Evolutionary conservation across 805 yeast genomes (phyloP).

Genomic region (Kazachstania psychrophila): DNA sequence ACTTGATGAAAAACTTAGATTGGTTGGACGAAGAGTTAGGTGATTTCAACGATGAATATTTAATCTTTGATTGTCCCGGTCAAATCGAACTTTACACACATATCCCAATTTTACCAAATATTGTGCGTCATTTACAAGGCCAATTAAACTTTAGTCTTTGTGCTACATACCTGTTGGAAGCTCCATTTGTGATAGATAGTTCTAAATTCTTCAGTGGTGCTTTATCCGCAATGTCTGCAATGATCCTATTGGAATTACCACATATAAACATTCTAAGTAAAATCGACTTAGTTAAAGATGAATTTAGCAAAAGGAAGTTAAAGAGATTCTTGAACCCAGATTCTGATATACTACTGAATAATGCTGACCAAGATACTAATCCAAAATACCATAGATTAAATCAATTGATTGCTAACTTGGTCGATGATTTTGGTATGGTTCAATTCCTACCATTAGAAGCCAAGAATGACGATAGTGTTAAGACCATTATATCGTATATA

Average conservation of each 20-base stretch:
- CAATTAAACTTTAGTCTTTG: constrained; percentile 79
- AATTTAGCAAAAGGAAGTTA: constrained; percentile 62
- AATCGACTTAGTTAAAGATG: constrained; percentile 75
- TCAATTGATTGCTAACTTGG: constrained; percentile 75
- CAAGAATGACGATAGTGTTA: constrained; percentile 63
- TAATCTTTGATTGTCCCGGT: constrained; percentile 95
- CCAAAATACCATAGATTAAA: constrained; percentile 65
- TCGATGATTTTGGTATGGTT: constrained; percentile 98
- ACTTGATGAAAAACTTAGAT: constrained; percentile 77
- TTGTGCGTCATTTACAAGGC: constrained; percentile 74
- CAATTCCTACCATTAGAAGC: constrained; percentile 88
- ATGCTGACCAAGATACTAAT: constrained; percentile 36
- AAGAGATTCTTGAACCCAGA: constrained; percentile 88
- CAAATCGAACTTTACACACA: constrained; percentile 93
- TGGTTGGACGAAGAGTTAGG: constrained; percentile 98
- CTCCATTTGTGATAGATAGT: constrained; percentile 84
- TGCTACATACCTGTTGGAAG: constrained; percentile 86
- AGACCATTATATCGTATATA: constrained; percentile 77
- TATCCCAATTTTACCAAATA: constrained; percentile 83
- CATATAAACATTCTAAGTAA: constrained; percentile 87
- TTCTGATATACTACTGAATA: constrained; percentile 57
- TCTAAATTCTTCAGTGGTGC: constrained; percentile 95
- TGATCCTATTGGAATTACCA: constrained; percentile 90
- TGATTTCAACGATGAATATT: constrained; percentile 86
- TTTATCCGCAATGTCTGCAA: constrained; percentile 93